Evolutionary conservation across 805 yeast species (phyloP), one percentile per base, ranked within the genome.

Genomic region (Zygosaccharomyces kombuchaensis): DNA sequence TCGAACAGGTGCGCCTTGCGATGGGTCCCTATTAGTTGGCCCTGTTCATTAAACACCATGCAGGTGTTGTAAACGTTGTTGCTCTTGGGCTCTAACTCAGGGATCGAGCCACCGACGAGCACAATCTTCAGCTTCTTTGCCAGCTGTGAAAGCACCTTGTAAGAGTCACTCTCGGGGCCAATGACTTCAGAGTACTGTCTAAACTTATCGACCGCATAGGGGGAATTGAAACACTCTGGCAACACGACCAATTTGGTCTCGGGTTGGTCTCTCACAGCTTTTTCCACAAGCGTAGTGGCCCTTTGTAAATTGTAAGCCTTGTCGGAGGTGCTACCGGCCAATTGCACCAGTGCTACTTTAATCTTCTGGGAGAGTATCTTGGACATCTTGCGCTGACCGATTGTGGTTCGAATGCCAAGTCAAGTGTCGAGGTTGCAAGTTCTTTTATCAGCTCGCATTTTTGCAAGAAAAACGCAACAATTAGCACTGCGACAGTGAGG

Each of bases 221-320:
- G 98, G 1, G 96, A 87, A 65, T 91, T 93, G 77, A 90, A 91
- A 69, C 96, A 89, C 69, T 93, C 98, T 7, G 99, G 99, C 26
- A 93, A 71, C 53, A 93, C 87, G 9, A 93, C 77, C 34, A 91
- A 71, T 57, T 90, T 85, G 6, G 83, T 77, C 6, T 81, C 77
- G 13, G 80, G 73, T 19, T 83, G 80, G 45, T 71, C 62, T 9
- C 46, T 38, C 34, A 82, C 50, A 0, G 98, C 97, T 46, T 76
- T 78, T 17, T 73, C 71, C 37, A 88, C 78, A 54, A 76, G 80
- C 9, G 72, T 73, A 40, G 77, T 73, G 4, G 87, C 96, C 54
- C 84, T 81, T 40, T 72, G 61, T 49, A 91, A 70, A 66, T 93
- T 93, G 54, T 83, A 84, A 1, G 78, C 67, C 65, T 93, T 93